Conservation (phyloP, 2,329 filamentous ascomycete genomes). For the Blumeria hordei region DNA sequence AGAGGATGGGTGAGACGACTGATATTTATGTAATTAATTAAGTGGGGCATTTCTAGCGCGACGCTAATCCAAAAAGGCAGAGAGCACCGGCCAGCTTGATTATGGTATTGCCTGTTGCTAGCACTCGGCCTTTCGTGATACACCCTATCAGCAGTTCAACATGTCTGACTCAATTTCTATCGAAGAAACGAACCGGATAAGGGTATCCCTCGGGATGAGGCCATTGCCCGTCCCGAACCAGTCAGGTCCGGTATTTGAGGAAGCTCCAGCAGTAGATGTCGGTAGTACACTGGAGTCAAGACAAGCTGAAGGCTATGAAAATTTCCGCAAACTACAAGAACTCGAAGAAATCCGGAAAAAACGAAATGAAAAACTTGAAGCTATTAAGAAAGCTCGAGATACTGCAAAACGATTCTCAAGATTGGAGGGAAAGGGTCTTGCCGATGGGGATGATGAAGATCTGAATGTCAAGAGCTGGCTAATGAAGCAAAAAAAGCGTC, state of each 20-base stretch:
- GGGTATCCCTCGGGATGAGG: conserved; percentile 69
- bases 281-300: conserved; percentile 68
- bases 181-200: conserved; percentile 83
- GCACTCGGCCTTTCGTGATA: too few species aligned
- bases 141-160: background rate
- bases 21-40: conserved; percentile 9
- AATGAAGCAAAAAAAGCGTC: conserved; percentile 70
- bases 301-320: conserved; percentile 47
- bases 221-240: conserved; percentile 64
- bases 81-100: background rate
- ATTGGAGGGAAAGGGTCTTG: conserved; percentile 63
- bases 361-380: conserved; percentile 58
- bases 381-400: conserved; percentile 72
- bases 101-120: too few species aligned
- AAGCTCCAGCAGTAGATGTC: conserved; percentile 26
- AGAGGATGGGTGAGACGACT: conserved; percentile 15
- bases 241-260: conserved; percentile 31
- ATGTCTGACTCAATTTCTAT: conserved; percentile 44
- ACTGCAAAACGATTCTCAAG: conserved; percentile 50
- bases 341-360: conserved; percentile 55
- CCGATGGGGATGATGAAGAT: conserved; percentile 44
- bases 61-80: conserved; percentile 3
- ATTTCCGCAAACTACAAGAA: conserved; percentile 39
- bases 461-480: conserved; percentile 72
- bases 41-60: background rate